phyloP scores from a whole-genome alignment of 371 early-diverging fungal genomes.

The Mortierella sp. region DNA sequence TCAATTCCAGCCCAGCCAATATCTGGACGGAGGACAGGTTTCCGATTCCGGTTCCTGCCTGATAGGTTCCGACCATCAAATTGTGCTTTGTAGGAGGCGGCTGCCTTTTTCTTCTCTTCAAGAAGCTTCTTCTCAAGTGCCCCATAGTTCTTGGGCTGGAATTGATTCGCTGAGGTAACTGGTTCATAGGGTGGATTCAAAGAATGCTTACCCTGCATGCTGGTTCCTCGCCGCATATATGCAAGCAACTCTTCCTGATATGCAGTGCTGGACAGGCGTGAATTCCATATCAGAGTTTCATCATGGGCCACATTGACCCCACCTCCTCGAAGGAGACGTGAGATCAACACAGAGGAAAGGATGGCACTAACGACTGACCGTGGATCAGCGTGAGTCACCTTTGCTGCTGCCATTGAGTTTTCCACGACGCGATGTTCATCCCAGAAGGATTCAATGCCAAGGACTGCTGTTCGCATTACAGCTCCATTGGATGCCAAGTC shows the following conservation, averaged over 20 bases:
- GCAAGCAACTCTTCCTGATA: slow-evolving; percentile 31
- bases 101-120: slow-evolving; percentile 1
- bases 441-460: slow-evolving; percentile 72
- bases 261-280: neutral
- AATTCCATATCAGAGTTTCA: slow-evolving; percentile 54
- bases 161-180: neutral
- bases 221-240: slow-evolving; percentile 28
- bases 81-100: slow-evolving; percentile 23
- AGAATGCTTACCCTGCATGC: slow-evolving; percentile 12
- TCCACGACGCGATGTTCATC: slow-evolving; percentile 70
- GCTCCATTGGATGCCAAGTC: slow-evolving; percentile 72
- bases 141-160: slow-evolving; percentile 28
- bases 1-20: slow-evolving; percentile 56
- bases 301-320: slow-evolving; percentile 25
- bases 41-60: no score
- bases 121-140: neutral
- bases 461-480: slow-evolving; percentile 69
- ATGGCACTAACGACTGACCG: slow-evolving; percentile 71
- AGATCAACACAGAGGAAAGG: slow-evolving; percentile 67
- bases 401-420: slow-evolving; percentile 68
- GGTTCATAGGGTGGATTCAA: slow-evolving; percentile 7
- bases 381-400: slow-evolving; percentile 77
- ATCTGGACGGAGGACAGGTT: slow-evolving; percentile 21
- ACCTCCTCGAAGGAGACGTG: slow-evolving; percentile 61
- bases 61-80: no score